A percentile compares a stretch with the other conserved stretches of the same genome.
Conservation (phyloP, 768 basidiomycete species). For the Suillus brevipes region DNA sequence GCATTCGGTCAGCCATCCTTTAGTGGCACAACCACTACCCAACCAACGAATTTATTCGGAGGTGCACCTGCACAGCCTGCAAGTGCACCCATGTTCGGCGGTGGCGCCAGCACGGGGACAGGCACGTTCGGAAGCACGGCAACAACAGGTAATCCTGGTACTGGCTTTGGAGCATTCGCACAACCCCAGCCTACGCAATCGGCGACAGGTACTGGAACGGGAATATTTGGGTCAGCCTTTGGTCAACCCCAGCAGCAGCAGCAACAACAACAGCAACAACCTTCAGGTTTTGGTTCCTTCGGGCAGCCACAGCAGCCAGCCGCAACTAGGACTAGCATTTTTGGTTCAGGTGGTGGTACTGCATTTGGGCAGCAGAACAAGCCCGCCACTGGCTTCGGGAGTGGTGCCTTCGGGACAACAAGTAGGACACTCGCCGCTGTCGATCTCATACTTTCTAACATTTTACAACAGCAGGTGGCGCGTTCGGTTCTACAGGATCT, state of each 20-base stretch:
- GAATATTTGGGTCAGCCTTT: constrained; percentile 48
- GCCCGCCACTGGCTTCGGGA: constrained; percentile 31
- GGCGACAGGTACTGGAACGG: constrained; percentile 36
- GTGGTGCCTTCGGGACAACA: constrained; percentile 25
- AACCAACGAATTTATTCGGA: constrained; percentile 29
- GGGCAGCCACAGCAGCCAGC: constrained; percentile 44
- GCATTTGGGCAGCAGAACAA: constrained; percentile 33
- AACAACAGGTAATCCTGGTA: constrained; percentile 27
- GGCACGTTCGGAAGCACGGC: constrained; percentile 23
- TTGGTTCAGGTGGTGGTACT: constrained; percentile 32
- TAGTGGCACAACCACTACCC: constrained; percentile 22
- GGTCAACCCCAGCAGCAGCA: constrained; percentile 33
- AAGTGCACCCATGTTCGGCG: constrained; percentile 32
- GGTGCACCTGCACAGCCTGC: constrained; percentile 28
- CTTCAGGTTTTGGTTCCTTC: constrained; percentile 51
- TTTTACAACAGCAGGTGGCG: constrained; percentile 17
- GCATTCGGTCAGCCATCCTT: constrained; percentile 55
- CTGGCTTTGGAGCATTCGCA: constrained; percentile 34
- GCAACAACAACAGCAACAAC: constrained; percentile 35
- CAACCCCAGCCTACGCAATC: constrained; percentile 41
- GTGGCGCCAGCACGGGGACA: constrained; percentile 13
- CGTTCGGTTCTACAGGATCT: constrained; percentile 18
- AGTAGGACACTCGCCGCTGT: constrained; percentile 15
- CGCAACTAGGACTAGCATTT: constrained; percentile 30
- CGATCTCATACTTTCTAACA: constrained; percentile 8